Percentiles rank a stretch among this genome's conserved stretches.
phyloP scores from a whole-genome alignment of 2,329 filamentous ascomycete species.

The Chrysosporium keratinophilum region DNA sequence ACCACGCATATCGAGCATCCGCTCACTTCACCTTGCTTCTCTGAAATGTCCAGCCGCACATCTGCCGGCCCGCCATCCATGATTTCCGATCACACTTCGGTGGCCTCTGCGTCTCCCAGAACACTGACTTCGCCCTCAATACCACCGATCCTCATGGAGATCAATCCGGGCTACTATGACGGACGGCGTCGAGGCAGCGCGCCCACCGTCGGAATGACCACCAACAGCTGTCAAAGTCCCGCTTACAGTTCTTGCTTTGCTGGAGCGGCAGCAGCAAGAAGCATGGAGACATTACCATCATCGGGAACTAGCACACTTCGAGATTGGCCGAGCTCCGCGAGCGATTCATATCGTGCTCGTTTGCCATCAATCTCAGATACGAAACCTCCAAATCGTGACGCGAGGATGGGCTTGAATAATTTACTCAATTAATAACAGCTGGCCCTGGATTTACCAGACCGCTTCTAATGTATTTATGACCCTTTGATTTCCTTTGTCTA shows the following conservation, averaged over 20 bases:
- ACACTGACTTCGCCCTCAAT: constrained; percentile 30
- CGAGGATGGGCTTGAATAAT: constrained; percentile 32
- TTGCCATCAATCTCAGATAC: constrained; percentile 19
- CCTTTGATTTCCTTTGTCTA: not conserved
- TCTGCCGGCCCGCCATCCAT: constrained; percentile 52
- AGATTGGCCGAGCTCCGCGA: constrained; percentile 5
- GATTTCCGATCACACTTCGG: constrained; percentile 58
- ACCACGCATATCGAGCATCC: constrained; percentile 30
- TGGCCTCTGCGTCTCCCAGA: constrained; percentile 52
- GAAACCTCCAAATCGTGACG: constrained; percentile 23
- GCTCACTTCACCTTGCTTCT: constrained; percentile 55
- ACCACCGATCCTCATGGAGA: constrained; percentile 31
- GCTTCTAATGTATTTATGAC: not conserved
- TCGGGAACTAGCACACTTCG: not conserved
- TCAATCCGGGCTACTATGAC: constrained; percentile 33
- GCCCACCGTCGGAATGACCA: constrained; percentile 17
- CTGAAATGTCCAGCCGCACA: constrained; percentile 49
- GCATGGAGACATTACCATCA: constrained; percentile 2
- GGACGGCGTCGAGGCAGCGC: constrained; percentile 25
- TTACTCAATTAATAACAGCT: constrained; percentile 29
- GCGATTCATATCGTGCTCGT: constrained; percentile 7
- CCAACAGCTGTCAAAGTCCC: not conserved
- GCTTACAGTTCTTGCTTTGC: not conserved
- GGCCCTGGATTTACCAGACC: not conserved
- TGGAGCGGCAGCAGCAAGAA: not conserved